A percentile compares a stretch with the other conserved stretches of the same genome.
These are phyloP conservation scores for Seminavis robusta DNA, from an alignment of 108 stramenopile species.

Conservation along the genomic window DNA sequence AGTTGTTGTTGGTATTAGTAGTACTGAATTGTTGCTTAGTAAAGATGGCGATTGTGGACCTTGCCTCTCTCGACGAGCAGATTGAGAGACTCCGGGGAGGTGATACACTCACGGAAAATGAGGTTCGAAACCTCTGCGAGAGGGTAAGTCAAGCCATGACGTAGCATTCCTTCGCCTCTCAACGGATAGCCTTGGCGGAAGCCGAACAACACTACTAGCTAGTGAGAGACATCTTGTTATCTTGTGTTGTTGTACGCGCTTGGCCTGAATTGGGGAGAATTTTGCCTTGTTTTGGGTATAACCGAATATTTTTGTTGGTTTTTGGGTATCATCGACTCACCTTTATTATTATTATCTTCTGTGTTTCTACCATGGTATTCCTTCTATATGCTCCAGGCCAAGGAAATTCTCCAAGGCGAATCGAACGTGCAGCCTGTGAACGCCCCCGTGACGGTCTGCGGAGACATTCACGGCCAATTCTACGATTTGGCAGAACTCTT, in stretches of 20 bases:
- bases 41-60: too few species aligned
- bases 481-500: slow-evolving; percentile 94
- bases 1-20: too few species aligned
- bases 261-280: background rate
- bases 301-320: background rate
- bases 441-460: slow-evolving; percentile 92
- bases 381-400: too few species aligned
- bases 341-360: background rate
- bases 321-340: background rate
- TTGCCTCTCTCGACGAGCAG: slow-evolving; percentile 59
- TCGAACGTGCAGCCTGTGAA: slow-evolving; percentile 87
- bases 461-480: slow-evolving; percentile 92
- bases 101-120: slow-evolving; percentile 79
- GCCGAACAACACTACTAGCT: background rate
- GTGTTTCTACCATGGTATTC: too few species aligned
- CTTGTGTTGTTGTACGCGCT: background rate
- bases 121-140: slow-evolving; percentile 83
- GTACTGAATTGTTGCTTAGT: too few species aligned
- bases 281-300: background rate
- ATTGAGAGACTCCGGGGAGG: slow-evolving; percentile 72
- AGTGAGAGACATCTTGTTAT: too few species aligned
- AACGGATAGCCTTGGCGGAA: background rate
- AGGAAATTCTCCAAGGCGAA: slow-evolving; percentile 77
- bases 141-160: slow-evolving; percentile 71
- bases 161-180: background rate